Evolutionary conservation across 1,139 yeast genomes (phyloP), one percentile per base, ranked within the genome.

Genomic region (Debaryomyces sp.): DNA sequence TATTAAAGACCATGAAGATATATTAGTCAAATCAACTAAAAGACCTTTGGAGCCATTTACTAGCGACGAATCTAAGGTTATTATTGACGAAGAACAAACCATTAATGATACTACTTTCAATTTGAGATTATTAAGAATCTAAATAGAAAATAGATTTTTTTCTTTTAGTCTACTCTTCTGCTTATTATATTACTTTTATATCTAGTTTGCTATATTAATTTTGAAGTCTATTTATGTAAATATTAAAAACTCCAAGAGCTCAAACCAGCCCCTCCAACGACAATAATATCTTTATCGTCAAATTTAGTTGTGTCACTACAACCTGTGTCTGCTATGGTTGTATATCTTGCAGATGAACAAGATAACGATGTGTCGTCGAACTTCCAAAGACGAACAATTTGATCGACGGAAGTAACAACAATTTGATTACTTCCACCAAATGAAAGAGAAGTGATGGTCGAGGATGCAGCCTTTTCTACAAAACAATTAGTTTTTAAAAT

Each of bases 301-400:
- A 66, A 54, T 0, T 44, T 40, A 1, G 74, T 58, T 1, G 75
- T 55, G 46, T 76, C 87, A 39, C 82, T 66, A 48, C 91, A 84
- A 0, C 97, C 97, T 0, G 97, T 89, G 61, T 94, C 99, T 0
- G 97, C 96, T 33, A 91, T 81, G 0, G 96, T 86, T 1, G 96
- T 89, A 63, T 87, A 89, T 45, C 64, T 65, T 1, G 78, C 72
- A 5, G 77, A 73, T 1, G 64, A 18, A 44, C 84, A 67, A 1
- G 45, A 47, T 36, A 88, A 61, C 2, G 52, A 58, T 0, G 63
- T 65, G 0, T 57, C 56, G 0, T 55, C 41, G 26, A 75, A 62
- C 6, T 69, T 60, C 97, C 97, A 92, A 8, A 78, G 51, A 48
- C 87, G 76, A 1, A 89, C 73, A 6, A 84, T 75, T 65, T 94